Evolutionary conservation across 2,329 filamentous ascomycete species (phyloP), one percentile per base, ranked within the genome.

Genomic region (Whalleya microplaca): DNA sequence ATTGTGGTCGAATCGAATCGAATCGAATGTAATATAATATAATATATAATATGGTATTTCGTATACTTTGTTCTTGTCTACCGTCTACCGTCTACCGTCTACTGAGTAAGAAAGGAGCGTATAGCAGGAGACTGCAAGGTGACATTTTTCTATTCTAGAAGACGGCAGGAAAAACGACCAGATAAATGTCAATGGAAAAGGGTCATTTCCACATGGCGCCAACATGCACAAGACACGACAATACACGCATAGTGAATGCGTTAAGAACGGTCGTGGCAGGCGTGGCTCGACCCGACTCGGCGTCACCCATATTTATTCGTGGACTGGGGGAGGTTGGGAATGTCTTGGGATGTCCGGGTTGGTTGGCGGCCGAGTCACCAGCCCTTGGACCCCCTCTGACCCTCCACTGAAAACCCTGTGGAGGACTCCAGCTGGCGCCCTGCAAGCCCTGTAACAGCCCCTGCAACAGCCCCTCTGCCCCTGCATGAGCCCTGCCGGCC

Each of bases 1-100:
- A 90, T 90, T 63, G 63, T 67, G 19, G 55, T 52, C 46, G 44
- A 42, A 19, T 52, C 48, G 21, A n/a, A 9, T 10, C n/a, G 20
- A n/a, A 16, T 53, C 14, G 21, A 43, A 7, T 41, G 37, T n/a
- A n/a, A n/a, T n/a, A n/a, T n/a, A n/a, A n/a, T n/a, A n/a, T n/a
- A n/a, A n/a, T n/a, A n/a, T n/a, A n/a, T n/a, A n/a, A n/a, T n/a
- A n/a, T n/a, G n/a, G n/a, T n/a, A n/a, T n/a, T n/a, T n/a, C n/a
- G n/a, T n/a, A n/a, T n/a, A n/a, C n/a, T n/a, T n/a, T n/a, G n/a
- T n/a, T n/a, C n/a, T n/a, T n/a, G n/a, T n/a, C n/a, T n/a, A n/a
- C n/a, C n/a, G n/a, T n/a, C n/a, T n/a, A n/a, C n/a, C n/a, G n/a
- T n/a, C n/a, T n/a, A n/a, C n/a, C n/a, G n/a, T n/a, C 21, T 53